Conservation (phyloP, 306 rosid genomes). For the Vachellia pachyceras region DNA sequence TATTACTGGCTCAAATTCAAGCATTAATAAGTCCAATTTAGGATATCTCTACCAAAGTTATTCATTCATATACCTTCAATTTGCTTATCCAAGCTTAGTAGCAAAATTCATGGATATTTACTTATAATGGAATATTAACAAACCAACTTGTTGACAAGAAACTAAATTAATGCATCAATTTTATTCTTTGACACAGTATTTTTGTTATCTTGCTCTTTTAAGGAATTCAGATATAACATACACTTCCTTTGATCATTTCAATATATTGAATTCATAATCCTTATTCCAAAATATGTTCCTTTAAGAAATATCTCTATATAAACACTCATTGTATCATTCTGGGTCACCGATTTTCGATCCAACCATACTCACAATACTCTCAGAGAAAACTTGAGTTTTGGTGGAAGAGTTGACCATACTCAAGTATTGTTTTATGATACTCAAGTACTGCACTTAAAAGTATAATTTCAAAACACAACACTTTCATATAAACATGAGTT, state of each 20-base stretch:
- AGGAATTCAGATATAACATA: not conserved
- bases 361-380: no score
- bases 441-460: no score
- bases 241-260: not conserved
- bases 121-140: slow-evolving; percentile 15
- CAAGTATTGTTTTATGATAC: no score
- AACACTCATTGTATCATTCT: no score
- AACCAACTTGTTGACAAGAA: slow-evolving; percentile 39
- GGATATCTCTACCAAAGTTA: not conserved
- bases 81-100: slow-evolving; percentile 15
- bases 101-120: not conserved
- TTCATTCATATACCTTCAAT: not conserved
- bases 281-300: not conserved
- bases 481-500: no score
- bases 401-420: no score
- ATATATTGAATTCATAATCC: not conserved
- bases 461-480: no score
- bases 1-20: no score
- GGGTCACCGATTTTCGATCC: no score
- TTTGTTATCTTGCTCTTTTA: not conserved
- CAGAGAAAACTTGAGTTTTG: no score
- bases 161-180: slow-evolving; percentile 38
- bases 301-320: not conserved
- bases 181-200: slow-evolving; percentile 30
- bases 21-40: not conserved